phyloP scores from a whole-genome alignment of 495 filamentous ascomycete species.

The Alectoria sarmentosa region DNA sequence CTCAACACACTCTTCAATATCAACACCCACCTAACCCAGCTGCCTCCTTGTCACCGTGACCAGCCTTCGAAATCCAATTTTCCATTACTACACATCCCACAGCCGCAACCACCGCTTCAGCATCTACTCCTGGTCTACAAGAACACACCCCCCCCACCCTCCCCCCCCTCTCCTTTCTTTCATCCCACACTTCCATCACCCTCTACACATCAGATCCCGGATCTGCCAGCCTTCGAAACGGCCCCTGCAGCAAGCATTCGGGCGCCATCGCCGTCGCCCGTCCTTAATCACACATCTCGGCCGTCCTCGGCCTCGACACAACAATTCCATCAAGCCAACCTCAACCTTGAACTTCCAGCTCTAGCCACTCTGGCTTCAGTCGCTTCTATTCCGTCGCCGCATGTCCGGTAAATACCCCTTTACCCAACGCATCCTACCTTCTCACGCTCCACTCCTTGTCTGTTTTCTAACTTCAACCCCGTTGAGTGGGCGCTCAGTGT shows the following conservation, averaged over 20 bases:
- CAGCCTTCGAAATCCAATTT: neutral
- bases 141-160: too few species aligned
- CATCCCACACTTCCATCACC: slow-evolving; percentile 44
- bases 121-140: slow-evolving; percentile 45
- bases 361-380: slow-evolving; percentile 58
- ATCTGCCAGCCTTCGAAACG: slow-evolving; percentile 32
- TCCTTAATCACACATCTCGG: slow-evolving; percentile 31
- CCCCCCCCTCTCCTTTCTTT: too few species aligned
- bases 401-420: slow-evolving; percentile 48
- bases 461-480: neutral
- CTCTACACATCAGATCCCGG: slow-evolving; percentile 38
- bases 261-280: slow-evolving; percentile 22
- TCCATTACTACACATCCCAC: neutral
- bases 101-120: slow-evolving; percentile 35
- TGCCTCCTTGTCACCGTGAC: neutral
- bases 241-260: slow-evolving; percentile 22
- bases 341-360: slow-evolving; percentile 35
- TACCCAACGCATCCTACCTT: neutral
- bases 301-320: slow-evolving; percentile 35
- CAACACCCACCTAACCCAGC: too few species aligned
- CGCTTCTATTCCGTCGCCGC: slow-evolving; percentile 54
- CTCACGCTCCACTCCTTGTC: neutral
- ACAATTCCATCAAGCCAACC: slow-evolving; percentile 29
- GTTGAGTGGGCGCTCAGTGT: neutral
- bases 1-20: neutral